Evolutionary conservation across 73 alveolate genomes (phyloP).

Genomic region (Symbiodinium pilosum): DNA sequence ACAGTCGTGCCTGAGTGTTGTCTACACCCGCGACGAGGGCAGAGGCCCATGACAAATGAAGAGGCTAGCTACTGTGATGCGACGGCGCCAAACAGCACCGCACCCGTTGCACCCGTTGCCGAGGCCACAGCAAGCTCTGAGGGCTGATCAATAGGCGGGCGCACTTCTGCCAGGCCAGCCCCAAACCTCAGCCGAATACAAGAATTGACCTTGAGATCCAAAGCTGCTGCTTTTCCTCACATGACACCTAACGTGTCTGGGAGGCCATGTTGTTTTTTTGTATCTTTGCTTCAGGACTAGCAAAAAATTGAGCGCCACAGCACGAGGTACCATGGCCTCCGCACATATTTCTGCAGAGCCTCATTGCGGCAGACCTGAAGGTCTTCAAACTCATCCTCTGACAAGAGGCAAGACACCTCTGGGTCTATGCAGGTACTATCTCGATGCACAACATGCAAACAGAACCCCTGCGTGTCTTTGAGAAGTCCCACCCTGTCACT

Average conservation of each 20-base stretch:
- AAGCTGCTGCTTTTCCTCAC: too few relatives aligned
- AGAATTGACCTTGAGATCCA: too few relatives aligned
- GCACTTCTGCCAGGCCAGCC: conserved; percentile 33
- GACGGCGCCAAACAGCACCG: background rate
- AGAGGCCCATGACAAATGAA: too few relatives aligned
- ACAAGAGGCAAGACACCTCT: conserved; percentile 15
- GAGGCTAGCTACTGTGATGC: background rate
- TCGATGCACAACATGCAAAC: conserved; percentile 50
- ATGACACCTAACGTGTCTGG: too few relatives aligned
- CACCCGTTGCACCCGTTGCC: background rate
- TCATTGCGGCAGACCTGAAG: background rate
- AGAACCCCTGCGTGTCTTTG: conserved; percentile 25
- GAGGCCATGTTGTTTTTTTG: too few relatives aligned
- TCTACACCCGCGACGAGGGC: too few relatives aligned
- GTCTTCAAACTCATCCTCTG: conserved; percentile 49
- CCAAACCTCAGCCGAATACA: conserved; percentile 26
- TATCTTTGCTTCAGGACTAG: too few relatives aligned
- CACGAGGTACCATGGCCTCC: background rate
- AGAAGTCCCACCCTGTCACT: conserved; percentile 34
- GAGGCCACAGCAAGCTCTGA: background rate
- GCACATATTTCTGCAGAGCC: background rate
- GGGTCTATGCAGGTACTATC: conserved; percentile 56
- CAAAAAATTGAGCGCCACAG: background rate
- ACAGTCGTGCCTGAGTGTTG: conserved; percentile 23
- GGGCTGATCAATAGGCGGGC: conserved; percentile 5